Evolutionary conservation across 163 green algal genomes (phyloP).

Genomic region (Scenedesmus sp.): DNA sequence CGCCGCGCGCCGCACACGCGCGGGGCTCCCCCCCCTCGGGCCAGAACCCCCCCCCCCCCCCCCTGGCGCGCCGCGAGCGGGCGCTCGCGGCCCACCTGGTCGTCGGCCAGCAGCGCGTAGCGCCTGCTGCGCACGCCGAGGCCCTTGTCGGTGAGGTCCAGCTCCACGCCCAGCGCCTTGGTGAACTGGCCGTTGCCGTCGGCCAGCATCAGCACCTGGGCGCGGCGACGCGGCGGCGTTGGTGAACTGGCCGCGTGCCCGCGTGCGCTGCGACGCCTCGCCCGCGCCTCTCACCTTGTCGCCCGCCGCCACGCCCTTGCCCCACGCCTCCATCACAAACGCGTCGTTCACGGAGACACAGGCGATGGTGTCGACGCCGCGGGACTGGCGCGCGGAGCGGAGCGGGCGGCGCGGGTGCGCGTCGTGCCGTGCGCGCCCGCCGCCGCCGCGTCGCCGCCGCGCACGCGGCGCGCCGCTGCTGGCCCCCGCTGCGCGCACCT

Average conservation of each 20-base stretch:
- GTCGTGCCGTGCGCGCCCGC: neutral
- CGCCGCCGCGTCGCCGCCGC: neutral
- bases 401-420: neutral
- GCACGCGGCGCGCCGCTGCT: too few species aligned
- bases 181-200: conserved; percentile 94
- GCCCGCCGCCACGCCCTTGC: conserved; percentile 70
- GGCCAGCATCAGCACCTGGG: conserved; percentile 94
- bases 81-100: conserved; percentile 81
- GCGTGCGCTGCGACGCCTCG: too few species aligned
- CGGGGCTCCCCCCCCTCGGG: neutral
- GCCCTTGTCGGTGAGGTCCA: conserved; percentile 97
- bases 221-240: too few species aligned
- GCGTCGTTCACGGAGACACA: conserved; percentile 97
- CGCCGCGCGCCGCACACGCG: neutral
- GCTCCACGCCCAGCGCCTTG: conserved; percentile 92
- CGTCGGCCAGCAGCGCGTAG: conserved; percentile 95
- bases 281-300: too few species aligned
- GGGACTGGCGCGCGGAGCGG: neutral
- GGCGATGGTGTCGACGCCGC: conserved; percentile 92
- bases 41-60: neutral
- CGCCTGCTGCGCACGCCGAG: conserved; percentile 85
- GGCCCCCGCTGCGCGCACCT: conserved; percentile 51
- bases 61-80: too few species aligned
- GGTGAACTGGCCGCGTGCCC: too few species aligned
- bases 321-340: conserved; percentile 99